Evolutionary conservation across 2,329 filamentous ascomycete species (phyloP).

Genomic region (Clonostachys sp.): DNA sequence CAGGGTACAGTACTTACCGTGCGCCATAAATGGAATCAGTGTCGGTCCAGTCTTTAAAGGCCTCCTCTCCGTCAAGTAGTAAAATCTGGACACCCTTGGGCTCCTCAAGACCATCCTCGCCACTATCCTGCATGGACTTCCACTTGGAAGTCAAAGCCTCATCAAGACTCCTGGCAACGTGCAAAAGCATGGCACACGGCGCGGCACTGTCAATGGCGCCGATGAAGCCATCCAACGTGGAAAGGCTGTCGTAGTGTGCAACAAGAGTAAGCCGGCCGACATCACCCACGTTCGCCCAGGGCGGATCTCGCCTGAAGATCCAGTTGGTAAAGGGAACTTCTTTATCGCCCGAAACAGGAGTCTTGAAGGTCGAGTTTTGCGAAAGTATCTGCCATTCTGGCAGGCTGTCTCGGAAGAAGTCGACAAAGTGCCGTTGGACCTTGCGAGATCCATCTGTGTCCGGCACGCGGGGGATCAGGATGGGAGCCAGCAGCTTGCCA

Average conservation of each 20-base stretch:
- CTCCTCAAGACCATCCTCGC: slow-evolving; percentile 59
- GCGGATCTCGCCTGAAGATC: slow-evolving; percentile 82
- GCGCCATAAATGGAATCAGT: slow-evolving; percentile 86
- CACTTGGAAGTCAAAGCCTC: slow-evolving; percentile 77
- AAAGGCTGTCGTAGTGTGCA: slow-evolving; percentile 90
- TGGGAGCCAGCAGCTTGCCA: slow-evolving; percentile 76
- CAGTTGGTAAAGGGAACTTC: slow-evolving; percentile 83
- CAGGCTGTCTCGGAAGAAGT: slow-evolving; percentile 72
- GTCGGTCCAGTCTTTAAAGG: slow-evolving; percentile 75
- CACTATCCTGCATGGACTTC: slow-evolving; percentile 62
- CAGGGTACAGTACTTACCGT: slow-evolving; percentile 42
- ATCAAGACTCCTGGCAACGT: slow-evolving; percentile 77
- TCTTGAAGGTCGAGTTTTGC: slow-evolving; percentile 87
- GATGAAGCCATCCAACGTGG: slow-evolving; percentile 78
- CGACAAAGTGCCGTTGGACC: slow-evolving; percentile 76
- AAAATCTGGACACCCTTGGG: slow-evolving; percentile 84
- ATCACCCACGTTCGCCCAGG: slow-evolving; percentile 67
- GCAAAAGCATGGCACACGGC: slow-evolving; percentile 90
- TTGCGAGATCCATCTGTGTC: slow-evolving; percentile 71
- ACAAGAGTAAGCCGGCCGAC: slow-evolving; percentile 80
- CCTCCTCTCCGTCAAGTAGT: slow-evolving; percentile 91
- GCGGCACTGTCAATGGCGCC: slow-evolving; percentile 92
- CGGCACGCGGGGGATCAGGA: slow-evolving; percentile 83
- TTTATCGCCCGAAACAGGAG: slow-evolving; percentile 66
- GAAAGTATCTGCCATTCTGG: slow-evolving; percentile 76